Evolutionary conservation across 2,329 filamentous ascomycete genomes (phyloP).

Genomic region (Colletotrichum shisoi): DNA sequence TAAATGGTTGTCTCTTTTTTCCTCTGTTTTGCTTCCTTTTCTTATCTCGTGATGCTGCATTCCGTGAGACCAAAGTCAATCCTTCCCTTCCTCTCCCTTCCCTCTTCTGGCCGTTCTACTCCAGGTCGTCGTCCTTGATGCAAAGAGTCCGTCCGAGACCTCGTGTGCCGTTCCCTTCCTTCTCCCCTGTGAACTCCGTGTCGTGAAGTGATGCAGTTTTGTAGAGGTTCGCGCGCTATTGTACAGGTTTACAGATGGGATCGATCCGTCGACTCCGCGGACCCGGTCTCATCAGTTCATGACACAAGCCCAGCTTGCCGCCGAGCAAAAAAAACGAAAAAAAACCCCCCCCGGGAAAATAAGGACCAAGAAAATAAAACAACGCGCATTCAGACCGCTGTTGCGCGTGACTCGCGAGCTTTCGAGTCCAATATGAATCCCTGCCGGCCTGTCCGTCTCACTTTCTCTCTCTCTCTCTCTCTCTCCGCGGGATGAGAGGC

Average conservation of each 20-base stretch:
- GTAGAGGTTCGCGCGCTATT: slow-evolving; percentile 27
- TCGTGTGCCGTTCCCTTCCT: neutral
- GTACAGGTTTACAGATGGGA: slow-evolving; percentile 35
- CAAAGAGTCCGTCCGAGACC: slow-evolving; percentile 3
- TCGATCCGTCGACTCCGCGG: neutral
- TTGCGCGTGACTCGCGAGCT: slow-evolving; percentile 34
- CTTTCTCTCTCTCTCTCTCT: neutral
- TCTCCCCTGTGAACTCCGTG: slow-evolving; percentile 23
- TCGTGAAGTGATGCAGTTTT: slow-evolving; percentile 29
- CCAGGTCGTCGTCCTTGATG: slow-evolving; percentile 11
- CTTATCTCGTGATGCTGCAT: slow-evolving; percentile 18
- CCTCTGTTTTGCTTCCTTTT: neutral
- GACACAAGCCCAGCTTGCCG: slow-evolving; percentile 31
- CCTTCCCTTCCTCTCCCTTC: neutral
- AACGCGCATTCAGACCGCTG: slow-evolving; percentile 20
- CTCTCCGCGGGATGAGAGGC: neutral
- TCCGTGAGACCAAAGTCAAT: neutral
- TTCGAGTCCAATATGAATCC: slow-evolving; percentile 6
- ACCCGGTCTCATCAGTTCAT: slow-evolving; percentile 32
- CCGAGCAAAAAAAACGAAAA: slow-evolving; percentile 23
- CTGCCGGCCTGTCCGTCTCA: neutral
- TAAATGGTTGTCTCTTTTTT: neutral
- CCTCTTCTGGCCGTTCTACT: too few species aligned
- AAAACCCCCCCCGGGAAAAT: neutral
- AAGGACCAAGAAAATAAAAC: neutral